Base-by-base conservation (phyloP, 75 land plant genomes). In the Chamaecyparis obtusa region DNA sequence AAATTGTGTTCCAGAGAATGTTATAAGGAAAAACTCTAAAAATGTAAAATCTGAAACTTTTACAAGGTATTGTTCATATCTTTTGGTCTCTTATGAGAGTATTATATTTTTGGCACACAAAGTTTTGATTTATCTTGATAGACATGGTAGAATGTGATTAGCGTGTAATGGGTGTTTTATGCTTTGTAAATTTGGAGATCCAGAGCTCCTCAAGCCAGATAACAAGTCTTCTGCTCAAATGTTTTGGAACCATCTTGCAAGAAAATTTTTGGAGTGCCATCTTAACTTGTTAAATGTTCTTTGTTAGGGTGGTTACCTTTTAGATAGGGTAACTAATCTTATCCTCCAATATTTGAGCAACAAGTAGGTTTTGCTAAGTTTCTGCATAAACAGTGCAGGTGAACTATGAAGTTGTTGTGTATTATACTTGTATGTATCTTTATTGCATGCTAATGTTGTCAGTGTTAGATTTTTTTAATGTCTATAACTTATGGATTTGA, bases 261-360 rank as follows among this genome's bases (percentile, higher is more conserved):
- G 96, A 43, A 94, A 94, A 85, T 94, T 98, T 87, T 89, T 98
- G 88, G 99, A 97, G 64, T 95, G 95, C 75, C 95, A 98, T 86
- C 85, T 98, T 83, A 93, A 88, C 64, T 88, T 96, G 87, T 88
- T 98, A 75, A 93, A 95, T 92, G 94, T 91, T 8, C 92, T 96
- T 33, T 95, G 95, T 72, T 86, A 89, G 51, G 97, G 99, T 87
- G 99, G 94, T 32, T 98, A 98, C 87, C 89, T 98, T 78, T 97
- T 99, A 54, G 99, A 98, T 69, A 91, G 99, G 88, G 97, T 98
- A 43, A 91, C 90, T 87, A 98, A 98, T 82, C 97, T 98, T 87
- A 88, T 96, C 78, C 92, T 98, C 81, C 99, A 98, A 86, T 98
- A 96, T 87, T 89, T 98, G n/a, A 96, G 92, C 90, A 95, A 92